Evolutionary conservation across 495 filamentous ascomycete genomes (phyloP).

Genomic region (Penicillium bovifimosum): DNA sequence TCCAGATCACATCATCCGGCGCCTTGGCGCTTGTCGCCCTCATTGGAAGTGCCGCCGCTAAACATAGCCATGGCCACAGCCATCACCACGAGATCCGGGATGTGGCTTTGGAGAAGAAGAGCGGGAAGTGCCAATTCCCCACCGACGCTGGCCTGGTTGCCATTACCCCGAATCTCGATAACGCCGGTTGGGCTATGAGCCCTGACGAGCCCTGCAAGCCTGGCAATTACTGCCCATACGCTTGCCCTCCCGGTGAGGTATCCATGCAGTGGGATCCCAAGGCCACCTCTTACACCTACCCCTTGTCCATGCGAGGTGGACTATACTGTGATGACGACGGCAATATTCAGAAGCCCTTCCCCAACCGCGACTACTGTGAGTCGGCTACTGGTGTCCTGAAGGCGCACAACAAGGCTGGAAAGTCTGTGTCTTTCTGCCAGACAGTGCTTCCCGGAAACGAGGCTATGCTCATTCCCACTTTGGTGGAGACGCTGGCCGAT

Average conservation of each 20-base stretch:
- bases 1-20: constrained; percentile 21
- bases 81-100: constrained; percentile 27
- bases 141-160: constrained; percentile 60
- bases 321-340: constrained; percentile 67
- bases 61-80: constrained; percentile 31
- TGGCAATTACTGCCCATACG: constrained; percentile 71
- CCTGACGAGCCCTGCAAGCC: constrained; percentile 66
- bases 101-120: constrained; percentile 31
- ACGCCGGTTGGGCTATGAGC: constrained; percentile 81
- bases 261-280: constrained; percentile 76
- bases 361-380: constrained; percentile 62
- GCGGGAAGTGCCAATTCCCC: constrained; percentile 61
- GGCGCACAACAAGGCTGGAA: constrained; percentile 57
- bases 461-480: constrained; percentile 78
- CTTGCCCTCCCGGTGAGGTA: constrained; percentile 69
- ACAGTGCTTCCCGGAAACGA: constrained; percentile 83
- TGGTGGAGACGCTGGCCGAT: constrained; percentile 47
- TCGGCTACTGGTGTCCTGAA: constrained; percentile 61
- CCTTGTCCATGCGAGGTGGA: constrained; percentile 72
- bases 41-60: constrained; percentile 46
- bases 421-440: constrained; percentile 69
- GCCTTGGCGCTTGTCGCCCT: constrained; percentile 52
- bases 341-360: constrained; percentile 65
- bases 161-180: constrained; percentile 57
- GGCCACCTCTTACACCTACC: constrained; percentile 61